Percentiles rank a stretch among this genome's conserved stretches.
These are phyloP conservation scores for Isabelozyma pseudorhagii DNA, from an alignment of 805 yeast species.

Conservation along the genomic window DNA sequence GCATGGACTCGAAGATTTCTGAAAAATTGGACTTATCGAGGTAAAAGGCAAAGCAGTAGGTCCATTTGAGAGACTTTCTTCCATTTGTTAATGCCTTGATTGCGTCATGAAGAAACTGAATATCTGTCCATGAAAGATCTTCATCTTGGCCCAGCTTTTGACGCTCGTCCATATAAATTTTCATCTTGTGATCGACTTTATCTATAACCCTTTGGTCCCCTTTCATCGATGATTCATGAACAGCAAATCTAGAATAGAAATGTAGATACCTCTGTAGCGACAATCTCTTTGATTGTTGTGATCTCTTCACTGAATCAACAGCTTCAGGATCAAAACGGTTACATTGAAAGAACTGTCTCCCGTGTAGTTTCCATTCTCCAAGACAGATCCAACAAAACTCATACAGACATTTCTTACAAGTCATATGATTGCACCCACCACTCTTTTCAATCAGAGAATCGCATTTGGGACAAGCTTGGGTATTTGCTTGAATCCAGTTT, in stretches of 20 bases:
- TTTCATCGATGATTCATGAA: conserved; percentile 73
- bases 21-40: conserved; percentile 53
- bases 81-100: conserved; percentile 63
- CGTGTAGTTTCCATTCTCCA: conserved; percentile 72
- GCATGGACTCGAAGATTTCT: conserved; percentile 67
- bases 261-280: conserved; percentile 67
- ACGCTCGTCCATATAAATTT: conserved; percentile 59
- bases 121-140: conserved; percentile 74
- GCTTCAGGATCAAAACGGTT: conserved; percentile 40
- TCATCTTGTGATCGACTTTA: conserved; percentile 63
- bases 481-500: conserved; percentile 81
- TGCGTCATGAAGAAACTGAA: conserved; percentile 77
- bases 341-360: conserved; percentile 63
- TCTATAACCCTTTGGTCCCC: conserved; percentile 64
- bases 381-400: conserved; percentile 95
- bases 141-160: conserved; percentile 18
- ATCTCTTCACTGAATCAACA: conserved; percentile 38
- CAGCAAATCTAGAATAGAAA: conserved; percentile 68
- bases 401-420: conserved; percentile 69
- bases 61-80: conserved; percentile 82
- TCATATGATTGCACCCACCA: conserved; percentile 98
- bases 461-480: conserved; percentile 87
- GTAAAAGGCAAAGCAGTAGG: conserved; percentile 78
- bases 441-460: conserved; percentile 77
- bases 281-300: conserved; percentile 41